Percentiles rank a stretch among this genome's conserved stretches.
Conservation (phyloP, 768 basidiomycete species). For the Mycena leptocephala region DNA sequence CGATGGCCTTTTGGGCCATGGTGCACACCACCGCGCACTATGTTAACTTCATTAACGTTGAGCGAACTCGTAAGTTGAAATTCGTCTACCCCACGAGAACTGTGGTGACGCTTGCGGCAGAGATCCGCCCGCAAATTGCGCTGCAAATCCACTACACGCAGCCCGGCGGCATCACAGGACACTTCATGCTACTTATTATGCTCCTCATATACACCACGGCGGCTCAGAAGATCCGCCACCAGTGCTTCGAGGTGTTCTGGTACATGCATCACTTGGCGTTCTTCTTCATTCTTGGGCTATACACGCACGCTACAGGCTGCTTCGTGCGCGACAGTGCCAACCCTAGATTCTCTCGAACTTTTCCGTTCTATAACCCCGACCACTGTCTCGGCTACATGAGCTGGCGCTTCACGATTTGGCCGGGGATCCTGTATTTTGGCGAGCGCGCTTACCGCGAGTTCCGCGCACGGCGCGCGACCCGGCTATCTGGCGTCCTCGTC, state of each 20-base stretch:
- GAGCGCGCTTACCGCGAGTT: constrained; percentile 90
- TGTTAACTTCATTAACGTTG: constrained; percentile 94
- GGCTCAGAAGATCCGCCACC: constrained; percentile 87
- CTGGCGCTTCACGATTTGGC: constrained; percentile 95
- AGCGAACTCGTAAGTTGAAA: constrained; percentile 78
- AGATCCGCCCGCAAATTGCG: constrained; percentile 85
- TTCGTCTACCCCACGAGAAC: neutral
- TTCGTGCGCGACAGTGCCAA: constrained; percentile 89
- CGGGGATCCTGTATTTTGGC: constrained; percentile 90
- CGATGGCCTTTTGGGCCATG: constrained; percentile 93
- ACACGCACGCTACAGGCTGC: constrained; percentile 93
- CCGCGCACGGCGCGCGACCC: constrained; percentile 84
- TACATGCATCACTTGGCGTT: constrained; percentile 96
- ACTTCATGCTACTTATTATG: constrained; percentile 96
- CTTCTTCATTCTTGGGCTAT: constrained; percentile 94
- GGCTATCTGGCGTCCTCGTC: constrained; percentile 87
- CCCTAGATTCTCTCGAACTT: constrained; percentile 76
- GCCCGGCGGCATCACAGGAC: constrained; percentile 92
- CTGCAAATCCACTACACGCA: constrained; percentile 91
- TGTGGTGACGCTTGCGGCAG: constrained; percentile 52
- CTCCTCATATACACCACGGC: constrained; percentile 93
- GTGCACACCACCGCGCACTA: constrained; percentile 96
- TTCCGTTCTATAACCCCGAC: constrained; percentile 90
- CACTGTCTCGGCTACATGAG: constrained; percentile 94
- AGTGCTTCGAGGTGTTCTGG: constrained; percentile 98